Base-by-base conservation (phyloP, 2,329 filamentous ascomycete genomes). In the Scedosporium apiospermum region DNA sequence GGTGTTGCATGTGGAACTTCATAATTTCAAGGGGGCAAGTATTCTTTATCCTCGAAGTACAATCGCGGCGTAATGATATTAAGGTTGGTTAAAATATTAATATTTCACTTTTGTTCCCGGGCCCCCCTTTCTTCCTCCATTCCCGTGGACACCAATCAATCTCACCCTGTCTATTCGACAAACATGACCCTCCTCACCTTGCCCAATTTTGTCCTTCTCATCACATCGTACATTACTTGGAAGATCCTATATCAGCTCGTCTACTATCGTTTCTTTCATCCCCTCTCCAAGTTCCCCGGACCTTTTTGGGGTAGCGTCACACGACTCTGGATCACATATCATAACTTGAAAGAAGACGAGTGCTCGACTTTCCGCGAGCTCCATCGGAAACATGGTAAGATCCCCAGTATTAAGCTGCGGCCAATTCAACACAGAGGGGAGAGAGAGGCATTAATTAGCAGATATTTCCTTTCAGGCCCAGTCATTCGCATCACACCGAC, bases 251-350 rank as follows among this genome's bases (percentile, higher is more conserved):
- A 79, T 66, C 81, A 81, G 68, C 76, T 80, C 12, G 74, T 80
- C 64, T 74, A 80, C 64, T 77, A 75, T 70, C 77, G 78, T 42
- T 80, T 80, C 70, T 80, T 83, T 60, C 80, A 83, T 64, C 80
- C 82, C 10, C 71, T 85, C 4, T 70, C 75, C 18, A 73, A 75
- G 38, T 84, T 82, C 65, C 81, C 81, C 0, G 82, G 82, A 3
- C 79, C 80, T 0, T 84, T 83, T 66, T 82, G 79, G 78, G 81
- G 73, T 27, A 76, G 75, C 60, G 78, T 83, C 16, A 83, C 81
- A n/a, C 70, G 77, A 57, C 71, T 84, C 9, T 84, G 80, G 78
- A 77, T 83, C 61, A 75, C 79, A 58, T 82, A 77, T 66, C 79
- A 83, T 69, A 81, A 80, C 64, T 61, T 80, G 27, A 75, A 74